Evolutionary conservation across 768 basidiomycete genomes (phyloP).

Genomic region (Glaciozyma antarctica): DNA sequence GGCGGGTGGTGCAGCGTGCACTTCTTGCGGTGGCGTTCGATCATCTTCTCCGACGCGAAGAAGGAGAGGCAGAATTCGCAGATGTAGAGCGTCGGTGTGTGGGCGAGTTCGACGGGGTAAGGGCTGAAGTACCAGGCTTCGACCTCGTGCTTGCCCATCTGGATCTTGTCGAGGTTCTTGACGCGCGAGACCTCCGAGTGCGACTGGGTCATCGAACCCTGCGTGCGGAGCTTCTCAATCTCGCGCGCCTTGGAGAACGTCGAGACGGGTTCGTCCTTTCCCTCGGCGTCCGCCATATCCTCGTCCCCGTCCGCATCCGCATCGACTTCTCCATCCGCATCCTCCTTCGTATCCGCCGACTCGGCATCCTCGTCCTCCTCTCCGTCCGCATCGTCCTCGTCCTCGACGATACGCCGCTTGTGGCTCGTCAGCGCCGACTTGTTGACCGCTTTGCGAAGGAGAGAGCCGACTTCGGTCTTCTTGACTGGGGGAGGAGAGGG

Average conservation of each 20-base stretch:
- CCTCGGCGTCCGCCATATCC: conserved; percentile 39
- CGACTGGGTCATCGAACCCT: conserved; percentile 97
- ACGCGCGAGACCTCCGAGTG: conserved; percentile 96
- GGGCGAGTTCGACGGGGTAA: conserved; percentile 95
- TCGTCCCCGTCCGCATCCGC: conserved; percentile 41
- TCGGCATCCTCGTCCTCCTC: conserved; percentile 20
- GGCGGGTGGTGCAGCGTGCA: conserved; percentile 90
- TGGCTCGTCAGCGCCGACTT: conserved; percentile 48
- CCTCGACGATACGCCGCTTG: conserved; percentile 35
- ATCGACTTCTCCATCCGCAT: conserved; percentile 21
- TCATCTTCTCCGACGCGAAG: conserved; percentile 82
- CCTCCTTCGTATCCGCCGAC: conserved; percentile 22
- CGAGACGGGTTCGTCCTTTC: conserved; percentile 48
- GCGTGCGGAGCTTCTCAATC: conserved; percentile 94
- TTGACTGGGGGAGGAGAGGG: conserved; percentile 27
- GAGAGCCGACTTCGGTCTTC: conserved; percentile 30
- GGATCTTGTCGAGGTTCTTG: conserved; percentile 92
- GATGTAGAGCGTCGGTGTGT: conserved; percentile 86
- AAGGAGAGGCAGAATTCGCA: conserved; percentile 97
- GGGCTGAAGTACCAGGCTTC: conserved; percentile 99
- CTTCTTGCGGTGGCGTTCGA: conserved; percentile 78
- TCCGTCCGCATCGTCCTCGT: conserved; percentile 15
- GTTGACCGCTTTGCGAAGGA: conserved; percentile 33
- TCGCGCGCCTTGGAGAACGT: conserved; percentile 95
- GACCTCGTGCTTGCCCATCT: conserved; percentile 92